Evolutionary conservation across 805 yeast genomes (phyloP), one percentile per base, ranked within the genome.

Genomic region (Yarrowia sp.): DNA sequence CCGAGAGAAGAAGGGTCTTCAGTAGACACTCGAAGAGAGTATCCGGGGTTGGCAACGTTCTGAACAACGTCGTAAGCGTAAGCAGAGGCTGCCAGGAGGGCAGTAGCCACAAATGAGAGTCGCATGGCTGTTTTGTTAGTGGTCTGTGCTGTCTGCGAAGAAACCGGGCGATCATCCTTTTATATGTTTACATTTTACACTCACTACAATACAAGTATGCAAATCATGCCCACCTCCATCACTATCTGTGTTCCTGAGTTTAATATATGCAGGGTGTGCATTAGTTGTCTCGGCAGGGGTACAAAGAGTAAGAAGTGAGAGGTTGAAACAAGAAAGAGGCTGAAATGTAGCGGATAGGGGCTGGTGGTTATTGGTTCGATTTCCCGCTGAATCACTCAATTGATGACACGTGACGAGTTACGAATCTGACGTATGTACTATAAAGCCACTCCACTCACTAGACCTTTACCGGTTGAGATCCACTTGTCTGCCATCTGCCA

Each of bases 1-100:
- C 92, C 92, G 71, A 90, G 81, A 33, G 50, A 30, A 12, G 42
- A 13, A 14, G 65, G 65, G 46, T 55, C 61, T 15, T 55, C 46
- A 9, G 61, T 55, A 4, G 61, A 55, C 12, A 55, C 46, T 55
- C 61, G 34, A 5, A 55, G 36, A 6, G 46, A 33, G 46, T 55
- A 55, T 3, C 61, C 61, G 2, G 61, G 61, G 36, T 55, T 55
- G 61, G 61, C 61, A 8, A 30, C 36, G 24, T 55, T 55, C n/a
- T 55, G 46, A 9, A 55, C 46, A 9, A 40, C 36, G 8, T 55
- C 61, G 20, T 39, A 55, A 24, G 61, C 61, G n/a, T 24, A 55
- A 15, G 20, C 46, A 10, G 61, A 39, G 13, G 61, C 46, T 3
- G 36, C 46, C 44, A 40, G 2, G 15, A 39, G 24, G 15, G 60